Base-by-base conservation (phyloP, 2,329 filamentous ascomycete genomes). In the Alternaria tenuissima region DNA sequence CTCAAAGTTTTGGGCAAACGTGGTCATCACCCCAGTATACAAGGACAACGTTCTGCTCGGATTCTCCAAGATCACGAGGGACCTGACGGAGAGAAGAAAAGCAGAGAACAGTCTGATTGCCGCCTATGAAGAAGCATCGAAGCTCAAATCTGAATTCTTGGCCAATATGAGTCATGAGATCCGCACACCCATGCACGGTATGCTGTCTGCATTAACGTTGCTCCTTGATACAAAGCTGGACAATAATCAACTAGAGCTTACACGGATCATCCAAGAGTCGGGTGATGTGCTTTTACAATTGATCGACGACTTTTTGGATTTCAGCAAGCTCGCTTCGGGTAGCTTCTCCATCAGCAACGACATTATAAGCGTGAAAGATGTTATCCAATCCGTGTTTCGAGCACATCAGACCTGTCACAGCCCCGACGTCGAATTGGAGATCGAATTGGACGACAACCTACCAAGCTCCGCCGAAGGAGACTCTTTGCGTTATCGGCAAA, bases 221-320 rank as follows among this genome's bases (percentile, higher is more conserved):
- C 80, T 89, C 4, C 79, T 84, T 20, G 85, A 86, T 62, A 87
- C 86, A 0, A 67, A 75, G 0, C 75, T 89, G n/a, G 80, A 81
- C 6, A 72, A 81, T 1, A 81, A 86, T 42, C 87, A 89, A 71
- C 80, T 81, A 22, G 86, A 89, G 57, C 84, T 84, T 42, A 82
- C 85, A 1, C 79, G 80, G 41, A 85, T 88, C 46, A 86, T 89
- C 55, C 82, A 87, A 64, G 86, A 88, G 57, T 88, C 87, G 0
- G 86, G 85, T 2, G 81, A 84, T 20, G 80, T 88, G 3, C 78
- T 89, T 22, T 76, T 89, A 18, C 84, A 86, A 63, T 83, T 89
- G 49, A 88, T 89, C 71, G 88, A 89, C 67, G 86, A 89, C 61
- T 87, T 90, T 46, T 80, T 89, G n/a, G 87, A 90, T 75, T 89